Conservation (phyloP, 2,329 filamentous ascomycete species). For the Eutypa lata region DNA sequence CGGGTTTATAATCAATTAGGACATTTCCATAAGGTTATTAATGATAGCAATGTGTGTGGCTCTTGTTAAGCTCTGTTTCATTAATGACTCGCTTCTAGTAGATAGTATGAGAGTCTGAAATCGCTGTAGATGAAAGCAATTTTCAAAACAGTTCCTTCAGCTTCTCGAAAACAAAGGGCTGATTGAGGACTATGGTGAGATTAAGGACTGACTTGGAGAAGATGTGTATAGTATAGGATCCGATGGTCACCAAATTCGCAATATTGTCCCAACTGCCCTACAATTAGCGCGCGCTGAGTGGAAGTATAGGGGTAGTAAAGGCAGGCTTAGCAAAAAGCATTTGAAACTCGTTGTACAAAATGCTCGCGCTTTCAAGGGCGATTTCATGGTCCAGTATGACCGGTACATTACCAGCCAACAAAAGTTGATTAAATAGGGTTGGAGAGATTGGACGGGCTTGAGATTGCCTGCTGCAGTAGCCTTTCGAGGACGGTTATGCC, state of each 20-base stretch:
- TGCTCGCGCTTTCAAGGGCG: not conserved
- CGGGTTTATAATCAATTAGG: too few relatives aligned
- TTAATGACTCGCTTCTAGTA: too few relatives aligned
- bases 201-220: not conserved
- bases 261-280: conserved; percentile 9
- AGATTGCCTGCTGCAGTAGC: too few relatives aligned
- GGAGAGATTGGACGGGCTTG: too few relatives aligned
- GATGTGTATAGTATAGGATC: conserved; percentile 4
- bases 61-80: too few relatives aligned
- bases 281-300: not conserved
- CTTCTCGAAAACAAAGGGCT: conserved; percentile 3
- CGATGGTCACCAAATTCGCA: conserved; percentile 16
- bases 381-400: not conserved
- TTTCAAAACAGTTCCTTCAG: conserved; percentile 9
- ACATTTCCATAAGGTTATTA: too few relatives aligned
- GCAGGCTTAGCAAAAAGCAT: not conserved
- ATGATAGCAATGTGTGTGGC: too few relatives aligned
- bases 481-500: too few relatives aligned
- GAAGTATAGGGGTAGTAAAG: not conserved
- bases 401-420: not conserved
- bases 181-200: not conserved
- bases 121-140: conserved; percentile 2
- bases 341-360: not conserved
- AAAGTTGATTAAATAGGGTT: not conserved
- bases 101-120: conserved; percentile 11